Evolutionary conservation across 2,329 filamentous ascomycete genomes (phyloP).

Genomic region (Daldinia sp.): DNA sequence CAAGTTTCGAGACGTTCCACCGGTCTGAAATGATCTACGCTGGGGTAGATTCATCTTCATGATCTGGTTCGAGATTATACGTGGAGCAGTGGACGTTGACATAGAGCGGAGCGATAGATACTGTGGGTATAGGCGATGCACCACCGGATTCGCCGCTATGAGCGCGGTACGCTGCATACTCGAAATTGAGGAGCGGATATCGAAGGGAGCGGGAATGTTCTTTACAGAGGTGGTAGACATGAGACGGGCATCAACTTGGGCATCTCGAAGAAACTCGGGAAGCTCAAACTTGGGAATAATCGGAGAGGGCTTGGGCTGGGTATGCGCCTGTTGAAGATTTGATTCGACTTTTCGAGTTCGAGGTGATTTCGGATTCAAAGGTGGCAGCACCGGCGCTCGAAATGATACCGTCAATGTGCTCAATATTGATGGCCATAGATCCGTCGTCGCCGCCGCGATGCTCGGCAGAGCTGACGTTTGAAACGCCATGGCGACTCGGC

Average conservation of each 20-base stretch:
- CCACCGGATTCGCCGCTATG: slow-evolving; percentile 49
- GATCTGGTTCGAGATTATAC: slow-evolving; percentile 38
- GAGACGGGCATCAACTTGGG: slow-evolving; percentile 41
- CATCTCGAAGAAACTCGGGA: slow-evolving; percentile 54
- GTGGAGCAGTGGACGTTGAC: slow-evolving; percentile 45
- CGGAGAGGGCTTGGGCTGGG: slow-evolving; percentile 29
- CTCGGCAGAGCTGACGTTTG: slow-evolving; percentile 52
- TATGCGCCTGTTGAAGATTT: slow-evolving; percentile 20
- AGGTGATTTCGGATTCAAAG: slow-evolving; percentile 28
- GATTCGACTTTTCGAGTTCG: slow-evolving; percentile 26
- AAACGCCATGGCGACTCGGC: slow-evolving; percentile 48
- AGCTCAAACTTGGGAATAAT: slow-evolving; percentile 45
- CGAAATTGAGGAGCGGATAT: slow-evolving; percentile 52
- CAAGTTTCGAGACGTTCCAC: slow-evolving; percentile 70
- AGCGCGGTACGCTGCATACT: slow-evolving; percentile 50
- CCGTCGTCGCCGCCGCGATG: slow-evolving; percentile 59
- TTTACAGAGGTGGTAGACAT: slow-evolving; percentile 29
- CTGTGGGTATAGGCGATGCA: slow-evolving; percentile 45
- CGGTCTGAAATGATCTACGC: slow-evolving; percentile 57
- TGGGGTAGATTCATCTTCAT: slow-evolving; percentile 42
- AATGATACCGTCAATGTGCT: slow-evolving; percentile 56
- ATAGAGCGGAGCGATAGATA: slow-evolving; percentile 43
- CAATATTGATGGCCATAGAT: slow-evolving; percentile 61
- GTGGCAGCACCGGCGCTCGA: slow-evolving; percentile 43
- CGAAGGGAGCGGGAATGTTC: slow-evolving; percentile 47